A percentile compares a stretch with the other conserved stretches of the same genome.
Evolutionary conservation across 2,329 filamentous ascomycete genomes (phyloP).

Genomic region (Alternaria sp.): DNA sequence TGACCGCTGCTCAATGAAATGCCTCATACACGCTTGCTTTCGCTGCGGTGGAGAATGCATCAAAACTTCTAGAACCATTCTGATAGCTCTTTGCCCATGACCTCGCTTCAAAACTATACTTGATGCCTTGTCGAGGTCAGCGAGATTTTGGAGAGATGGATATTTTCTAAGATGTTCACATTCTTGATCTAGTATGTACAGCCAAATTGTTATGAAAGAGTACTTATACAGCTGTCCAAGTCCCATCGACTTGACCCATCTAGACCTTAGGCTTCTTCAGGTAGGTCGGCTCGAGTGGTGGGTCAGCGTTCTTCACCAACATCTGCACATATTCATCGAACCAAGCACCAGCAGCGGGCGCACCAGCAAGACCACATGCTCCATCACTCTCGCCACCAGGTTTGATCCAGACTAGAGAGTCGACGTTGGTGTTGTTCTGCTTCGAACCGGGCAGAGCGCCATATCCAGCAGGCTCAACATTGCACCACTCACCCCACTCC

Average conservation of each 20-base stretch:
- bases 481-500: constrained; percentile 45
- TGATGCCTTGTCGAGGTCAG: too few species aligned
- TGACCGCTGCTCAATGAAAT: too few species aligned
- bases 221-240: background rate
- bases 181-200: background rate
- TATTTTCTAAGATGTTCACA: too few species aligned
- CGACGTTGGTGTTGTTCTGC: constrained; percentile 35
- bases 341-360: constrained; percentile 39
- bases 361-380: constrained; percentile 34
- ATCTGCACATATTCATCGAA: constrained; percentile 42
- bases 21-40: too few species aligned
- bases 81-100: too few species aligned
- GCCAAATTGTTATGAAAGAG: background rate
- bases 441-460: constrained; percentile 27
- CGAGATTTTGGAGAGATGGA: too few species aligned
- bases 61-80: fast-evolving
- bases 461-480: constrained; percentile 36
- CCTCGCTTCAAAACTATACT: too few species aligned
- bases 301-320: constrained; percentile 39
- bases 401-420: constrained; percentile 45
- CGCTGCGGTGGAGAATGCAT: too few species aligned
- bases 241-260: background rate
- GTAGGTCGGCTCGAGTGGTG: constrained; percentile 35
- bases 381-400: constrained; percentile 43
- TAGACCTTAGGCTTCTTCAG: constrained; percentile 13